Percentiles rank a stretch among this genome's conserved stretches.
Evolutionary conservation across 1,284 basidiomycete genomes (phyloP).

Genomic region (Erythrobasidium hasegawianum): DNA sequence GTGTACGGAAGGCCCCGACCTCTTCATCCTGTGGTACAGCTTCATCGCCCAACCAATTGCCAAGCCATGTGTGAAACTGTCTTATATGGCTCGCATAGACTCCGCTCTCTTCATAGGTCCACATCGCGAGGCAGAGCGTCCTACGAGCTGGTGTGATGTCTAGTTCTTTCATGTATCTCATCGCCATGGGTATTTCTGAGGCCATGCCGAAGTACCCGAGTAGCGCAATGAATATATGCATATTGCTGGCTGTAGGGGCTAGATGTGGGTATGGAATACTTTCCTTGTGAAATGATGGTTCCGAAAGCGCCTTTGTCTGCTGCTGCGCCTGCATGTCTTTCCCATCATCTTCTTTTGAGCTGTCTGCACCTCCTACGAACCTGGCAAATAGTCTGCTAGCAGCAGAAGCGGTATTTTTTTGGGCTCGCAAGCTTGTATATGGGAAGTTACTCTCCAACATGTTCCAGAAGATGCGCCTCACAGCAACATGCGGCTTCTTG

Average conservation of each 20-base stretch:
- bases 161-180: conserved; percentile 72
- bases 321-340: not conserved
- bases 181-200: conserved; percentile 62
- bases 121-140: conserved; percentile 63
- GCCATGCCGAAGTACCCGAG: conserved; percentile 57
- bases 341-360: not conserved
- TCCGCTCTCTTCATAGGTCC: conserved; percentile 67
- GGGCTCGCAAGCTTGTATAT: not conserved
- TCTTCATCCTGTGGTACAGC: conserved; percentile 55
- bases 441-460: conserved; percentile 14
- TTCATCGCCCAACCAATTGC: conserved; percentile 61
- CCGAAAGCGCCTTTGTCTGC: conserved; percentile 23
- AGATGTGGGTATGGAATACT: conserved; percentile 51
- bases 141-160: conserved; percentile 56
- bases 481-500: conserved; percentile 37
- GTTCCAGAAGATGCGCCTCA: conserved; percentile 22
- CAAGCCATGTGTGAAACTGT: conserved; percentile 60
- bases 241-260: conserved; percentile 56
- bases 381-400: not conserved
- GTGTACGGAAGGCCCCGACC: conserved; percentile 38
- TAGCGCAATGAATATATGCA: conserved; percentile 62
- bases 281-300: conserved; percentile 25
- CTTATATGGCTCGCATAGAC: conserved; percentile 58
- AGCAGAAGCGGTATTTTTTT: not conserved
- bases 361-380: not conserved